Evolutionary conservation across 176 grass and related monocot genomes (phyloP), one percentile per base, ranked within the genome.

Genomic region (Musa beccarii): DNA sequence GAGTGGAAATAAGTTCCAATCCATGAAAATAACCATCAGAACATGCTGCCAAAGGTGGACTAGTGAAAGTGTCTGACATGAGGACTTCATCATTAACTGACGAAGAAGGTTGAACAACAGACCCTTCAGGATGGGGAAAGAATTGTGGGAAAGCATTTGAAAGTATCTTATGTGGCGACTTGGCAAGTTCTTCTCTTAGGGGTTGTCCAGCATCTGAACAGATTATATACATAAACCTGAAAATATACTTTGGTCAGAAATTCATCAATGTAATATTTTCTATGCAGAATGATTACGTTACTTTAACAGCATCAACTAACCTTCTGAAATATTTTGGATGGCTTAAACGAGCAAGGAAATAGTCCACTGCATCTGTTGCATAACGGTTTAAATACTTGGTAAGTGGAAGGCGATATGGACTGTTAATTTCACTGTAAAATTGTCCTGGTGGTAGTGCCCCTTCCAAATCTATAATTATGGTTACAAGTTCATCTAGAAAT

Each of bases 391-490:
- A 79, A 87, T 94, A 99, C 69, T 99, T 99, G 52, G 91, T 84
- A 49, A 99, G 95, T 66, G 95, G 91, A 79, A 88, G 82, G 70
- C 95, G 90, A 52, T 99, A 99, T 54, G 95, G 95, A 61, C 95
- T 99, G 52, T 99, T 99, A 75, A 99, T 99, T 87, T 99, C 95
- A 82, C 95, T 99, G 77, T 99, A 99, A 73, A 94, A 94, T 69
- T 99, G 90, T 63, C 92, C 88, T 65, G 84, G 84, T 7, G 95
- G 95, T 71, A 99, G 90, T 74, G 95, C 91, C 21, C 63, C 89
- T 83, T 99, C 95, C 76, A 99, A 78, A 74, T 99, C 91, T 79
- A 99, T 99, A 63, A 99, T 84, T 77, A 99, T 87, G 15, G 84
- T 92, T 67, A 99, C 95, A 83, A 99, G 95, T 16, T 99, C 95